Conservation (phyloP, 129 eudicot genomes). For the Lactuca saligna region DNA sequence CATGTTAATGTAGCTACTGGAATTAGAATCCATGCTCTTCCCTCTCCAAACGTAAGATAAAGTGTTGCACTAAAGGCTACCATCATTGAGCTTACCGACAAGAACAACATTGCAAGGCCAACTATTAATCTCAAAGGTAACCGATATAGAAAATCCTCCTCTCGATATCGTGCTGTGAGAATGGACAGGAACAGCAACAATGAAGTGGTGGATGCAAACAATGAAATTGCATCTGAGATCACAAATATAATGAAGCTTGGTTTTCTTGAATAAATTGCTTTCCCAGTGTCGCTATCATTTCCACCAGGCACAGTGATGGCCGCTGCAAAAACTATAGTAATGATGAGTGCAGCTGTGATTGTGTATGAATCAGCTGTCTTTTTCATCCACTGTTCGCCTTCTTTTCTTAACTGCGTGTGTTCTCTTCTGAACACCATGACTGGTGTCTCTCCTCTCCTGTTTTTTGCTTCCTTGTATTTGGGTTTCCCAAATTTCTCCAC, state of each 20-base stretch:
- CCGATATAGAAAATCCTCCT: slow-evolving; percentile 22
- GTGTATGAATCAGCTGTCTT: slow-evolving; percentile 20
- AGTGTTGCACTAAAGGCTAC: slow-evolving; percentile 15
- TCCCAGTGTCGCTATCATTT: slow-evolving; percentile 1
- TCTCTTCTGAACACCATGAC: slow-evolving; percentile 23
- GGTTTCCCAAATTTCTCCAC: neutral
- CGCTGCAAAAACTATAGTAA: slow-evolving; percentile 29
- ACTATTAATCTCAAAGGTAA: slow-evolving; percentile 16
- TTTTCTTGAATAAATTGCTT: neutral
- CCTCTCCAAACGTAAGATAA: slow-evolving; percentile 12
- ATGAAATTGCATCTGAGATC: slow-evolving; percentile 12
- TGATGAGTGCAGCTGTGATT: slow-evolving; percentile 30
- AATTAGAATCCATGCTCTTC: neutral
- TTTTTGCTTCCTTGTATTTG: neutral
- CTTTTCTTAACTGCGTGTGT: slow-evolving; percentile 6
- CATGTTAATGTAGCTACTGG: no score
- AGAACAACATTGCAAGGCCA: slow-evolving; percentile 9
- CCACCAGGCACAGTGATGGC: slow-evolving; percentile 41
- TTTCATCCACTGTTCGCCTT: slow-evolving; percentile 37
- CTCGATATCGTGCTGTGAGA: slow-evolving; percentile 27
- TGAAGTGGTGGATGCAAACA: slow-evolving; percentile 15
- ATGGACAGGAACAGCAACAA: slow-evolving; percentile 21
- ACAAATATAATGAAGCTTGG: slow-evolving; percentile 5
- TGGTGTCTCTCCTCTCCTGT: neutral
- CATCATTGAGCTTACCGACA: slow-evolving; percentile 19